Evolutionary conservation across 2,329 filamentous ascomycete species (phyloP), one percentile per base, ranked within the genome.

Genomic region (Xylariaceae sp.): DNA sequence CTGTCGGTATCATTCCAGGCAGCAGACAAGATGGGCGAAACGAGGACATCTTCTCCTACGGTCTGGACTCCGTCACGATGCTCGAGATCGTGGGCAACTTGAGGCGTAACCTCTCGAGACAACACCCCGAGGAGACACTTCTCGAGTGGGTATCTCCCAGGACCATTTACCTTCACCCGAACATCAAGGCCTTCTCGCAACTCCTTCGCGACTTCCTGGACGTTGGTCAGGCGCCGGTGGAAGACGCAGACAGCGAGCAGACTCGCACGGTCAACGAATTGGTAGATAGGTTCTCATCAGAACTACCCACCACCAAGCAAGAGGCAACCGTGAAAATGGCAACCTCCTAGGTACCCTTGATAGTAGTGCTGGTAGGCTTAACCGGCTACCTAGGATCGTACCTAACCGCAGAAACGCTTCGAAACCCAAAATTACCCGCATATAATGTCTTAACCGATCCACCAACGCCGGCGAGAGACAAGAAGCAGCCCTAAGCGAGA

Each of bases 371-470:
- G 1, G 34, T 66, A 8, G 63, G 63, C 12, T 64, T 63, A 3
- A 64, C 61, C 0, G 65, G 65, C 6, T 65, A 60, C 17, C 17
- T 66, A 1, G 65, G 65, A 1, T 12, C 43, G 1, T 31, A 62
- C 16, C 2, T 58, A 2, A 3, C 64, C 2, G n/a, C 19, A 4
- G 4, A 3, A 2, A n/a, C n/a, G n/a, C 49, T 64, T 1, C 16
- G 14, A 23, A 60, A 6, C 53, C 58, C 0, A 26, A 41, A 2
- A 53, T 65, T 9, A 53, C 29, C 4, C 58, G 39, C n/a, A 37
- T 67, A 2, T 60, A 58, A 28, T 67, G 61, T 19, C 39, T 67
- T 1, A 64, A 67, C 23, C 39, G 65, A 2, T 8, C n/a, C 1
- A 41, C 4, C 26, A 39, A 65, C 23, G 63, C 63, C 3, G 26